These are phyloP conservation scores for Hanseniaspora sp. DNA, from an alignment of 1,139 yeast species.

Conservation along the genomic window DNA sequence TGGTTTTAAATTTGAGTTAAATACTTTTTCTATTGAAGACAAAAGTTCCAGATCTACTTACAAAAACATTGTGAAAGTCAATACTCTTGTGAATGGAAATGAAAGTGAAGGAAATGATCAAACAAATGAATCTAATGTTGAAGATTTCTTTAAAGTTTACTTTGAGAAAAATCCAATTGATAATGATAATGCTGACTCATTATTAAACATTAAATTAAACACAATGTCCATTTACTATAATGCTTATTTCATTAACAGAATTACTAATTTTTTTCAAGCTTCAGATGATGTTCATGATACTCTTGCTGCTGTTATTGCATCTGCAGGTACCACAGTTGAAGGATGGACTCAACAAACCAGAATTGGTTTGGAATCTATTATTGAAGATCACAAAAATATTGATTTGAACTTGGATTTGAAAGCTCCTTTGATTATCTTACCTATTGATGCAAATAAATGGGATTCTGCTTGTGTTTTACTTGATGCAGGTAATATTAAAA, in stretches of 20 bases:
- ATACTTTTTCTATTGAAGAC: conserved; percentile 78
- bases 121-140: conserved; percentile 18
- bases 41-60: conserved; percentile 64
- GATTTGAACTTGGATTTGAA: conserved; percentile 78
- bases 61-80: conserved; percentile 81
- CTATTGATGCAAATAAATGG: conserved; percentile 69
- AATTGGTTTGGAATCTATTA: conserved; percentile 82
- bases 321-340: conserved; percentile 91
- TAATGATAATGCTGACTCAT: conserved; percentile 62
- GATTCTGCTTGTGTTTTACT: conserved; percentile 80
- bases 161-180: conserved; percentile 84
- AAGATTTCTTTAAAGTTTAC: conserved; percentile 68
- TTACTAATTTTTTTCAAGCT: conserved; percentile 68
- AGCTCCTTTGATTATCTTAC: conserved; percentile 86
- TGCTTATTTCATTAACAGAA: conserved; percentile 64
- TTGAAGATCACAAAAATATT: conserved; percentile 87
- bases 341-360: conserved; percentile 84
- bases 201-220: conserved; percentile 58
- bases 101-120: conserved; percentile 27
- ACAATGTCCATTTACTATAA: conserved; percentile 88
- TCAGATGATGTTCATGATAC: conserved; percentile 81
- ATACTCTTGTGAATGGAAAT: conserved; percentile 36
- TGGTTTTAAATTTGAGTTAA: conserved; percentile 57
- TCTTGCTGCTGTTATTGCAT: conserved; percentile 81
- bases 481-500: conserved; percentile 92